phyloP scores from a whole-genome alignment of 2,329 filamentous ascomycete species.

The Kalmusia sp. region DNA sequence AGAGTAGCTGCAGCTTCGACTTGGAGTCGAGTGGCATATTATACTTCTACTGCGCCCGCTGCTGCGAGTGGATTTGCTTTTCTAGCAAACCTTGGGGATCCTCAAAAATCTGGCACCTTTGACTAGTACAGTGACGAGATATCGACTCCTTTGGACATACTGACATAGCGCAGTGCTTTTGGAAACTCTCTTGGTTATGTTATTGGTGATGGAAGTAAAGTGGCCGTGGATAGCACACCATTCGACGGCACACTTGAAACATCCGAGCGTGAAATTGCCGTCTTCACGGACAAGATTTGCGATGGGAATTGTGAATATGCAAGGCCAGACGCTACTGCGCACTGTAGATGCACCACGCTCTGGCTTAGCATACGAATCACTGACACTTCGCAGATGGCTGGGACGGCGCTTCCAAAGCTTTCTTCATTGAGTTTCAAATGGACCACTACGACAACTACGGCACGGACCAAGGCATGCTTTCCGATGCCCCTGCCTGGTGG shows the following conservation, averaged over 20 bases:
- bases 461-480: constrained; percentile 50
- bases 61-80: constrained; percentile 63
- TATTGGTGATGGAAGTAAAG: constrained; percentile 54
- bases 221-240: constrained; percentile 56
- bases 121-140: constrained; percentile 49
- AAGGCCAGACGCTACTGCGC: constrained; percentile 57
- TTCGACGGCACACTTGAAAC: constrained; percentile 55
- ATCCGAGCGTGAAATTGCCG: constrained; percentile 43
- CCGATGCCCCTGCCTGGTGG: constrained; percentile 78
- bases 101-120: constrained; percentile 62
- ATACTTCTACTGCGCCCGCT: constrained; percentile 49
- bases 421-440: constrained; percentile 78
- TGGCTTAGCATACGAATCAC: background rate
- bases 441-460: constrained; percentile 45
- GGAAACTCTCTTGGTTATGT: constrained; percentile 66
- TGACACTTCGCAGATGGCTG: constrained; percentile 66
- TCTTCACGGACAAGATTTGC: constrained; percentile 53
- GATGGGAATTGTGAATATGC: constrained; percentile 55
- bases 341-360: constrained; percentile 50
- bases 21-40: constrained; percentile 58
- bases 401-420: constrained; percentile 72
- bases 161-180: constrained; percentile 48
- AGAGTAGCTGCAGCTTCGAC: constrained; percentile 26
- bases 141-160: constrained; percentile 1
- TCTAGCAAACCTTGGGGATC: constrained; percentile 63